Base-by-base conservation (phyloP, 2,329 filamentous ascomycete species). In the Cladophialophora chaetospira region DNA sequence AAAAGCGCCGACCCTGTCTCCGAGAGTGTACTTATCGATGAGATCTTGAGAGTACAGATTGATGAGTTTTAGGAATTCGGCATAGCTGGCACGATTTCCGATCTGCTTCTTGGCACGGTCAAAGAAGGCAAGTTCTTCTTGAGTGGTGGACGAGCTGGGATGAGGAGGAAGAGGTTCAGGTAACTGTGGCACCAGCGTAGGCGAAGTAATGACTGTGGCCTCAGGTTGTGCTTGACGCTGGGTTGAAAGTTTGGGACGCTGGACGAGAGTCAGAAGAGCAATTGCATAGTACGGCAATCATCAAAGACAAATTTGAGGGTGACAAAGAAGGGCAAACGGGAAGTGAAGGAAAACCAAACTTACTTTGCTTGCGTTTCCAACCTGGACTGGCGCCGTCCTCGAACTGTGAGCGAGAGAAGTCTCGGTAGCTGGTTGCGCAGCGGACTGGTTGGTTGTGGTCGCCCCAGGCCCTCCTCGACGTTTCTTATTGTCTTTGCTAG, bases 91-190 rank as follows among this genome's bases (percentile, higher is more conserved):
- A 71, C 96, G 89, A 72, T 97, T 97, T 60, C 88, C 87, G 56
- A 99, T 90, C 68, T 88, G 93, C 74, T 99, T 99, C 81, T 97
- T 97, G 15, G 94, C 91, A 5, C 91, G 87, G 60, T 99, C 94
- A 67, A 99, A 99, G 75, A 97, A 97, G 1, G 86, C 86, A 50
- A 97, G 81, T 69, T 97, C 93, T 56, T 97, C 93, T 52, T 86
- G 82, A 21, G 83, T 88, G 1, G 91, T 88, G n/a, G 86, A 85
- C 6, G 86, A 79, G 1, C 86, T 84, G 0, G 86, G 83, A 0
- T 85, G 86, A 0, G 92, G 91, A 11, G 88, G 86, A 28, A 97
- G 82, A 2, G 94, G 92, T 69, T 93, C 89, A 1, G 94, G 94
- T 64, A 96, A 84, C 46, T 90, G 84, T 1, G 94, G 94, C 1